Evolutionary conservation across 306 rosid species (phyloP).

Genomic region (Begonia fuchsioides): DNA sequence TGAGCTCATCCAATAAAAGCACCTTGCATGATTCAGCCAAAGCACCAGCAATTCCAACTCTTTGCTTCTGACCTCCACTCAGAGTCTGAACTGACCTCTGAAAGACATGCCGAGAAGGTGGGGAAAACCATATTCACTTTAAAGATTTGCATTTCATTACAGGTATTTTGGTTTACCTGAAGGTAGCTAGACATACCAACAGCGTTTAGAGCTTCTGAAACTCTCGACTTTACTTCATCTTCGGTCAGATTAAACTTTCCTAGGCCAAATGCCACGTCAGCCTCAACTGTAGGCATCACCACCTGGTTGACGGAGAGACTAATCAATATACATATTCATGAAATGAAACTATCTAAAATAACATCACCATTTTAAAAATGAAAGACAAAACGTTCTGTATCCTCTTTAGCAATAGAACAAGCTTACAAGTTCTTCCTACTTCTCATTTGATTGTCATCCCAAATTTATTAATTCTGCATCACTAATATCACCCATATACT

Average conservation of each 20-base stretch:
- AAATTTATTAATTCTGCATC: no score
- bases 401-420: no score
- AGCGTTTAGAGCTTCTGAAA: conserved; percentile 46
- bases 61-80: conserved; percentile 89
- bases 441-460: no score
- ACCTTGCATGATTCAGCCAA: conserved; percentile 81
- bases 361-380: background rate
- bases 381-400: no score
- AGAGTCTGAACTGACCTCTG: conserved; percentile 84
- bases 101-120: conserved; percentile 6
- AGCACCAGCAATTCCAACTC: conserved; percentile 89
- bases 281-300: conserved; percentile 80
- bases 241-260: conserved; percentile 49
- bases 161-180: conserved; percentile 31
- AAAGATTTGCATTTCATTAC: no score
- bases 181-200: conserved; percentile 53
- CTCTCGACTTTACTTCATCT: conserved; percentile 60
- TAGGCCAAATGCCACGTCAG: conserved; percentile 84
- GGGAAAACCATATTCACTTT: background rate
- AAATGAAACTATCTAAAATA: background rate
- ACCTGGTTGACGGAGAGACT: conserved; percentile 32
- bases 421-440: no score
- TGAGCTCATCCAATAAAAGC: conserved; percentile 69
- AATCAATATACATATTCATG: background rate
- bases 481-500: no score